These are phyloP conservation scores for Pterocarpus santalinus DNA, from an alignment of 306 rosid species.

Conservation along the genomic window DNA sequence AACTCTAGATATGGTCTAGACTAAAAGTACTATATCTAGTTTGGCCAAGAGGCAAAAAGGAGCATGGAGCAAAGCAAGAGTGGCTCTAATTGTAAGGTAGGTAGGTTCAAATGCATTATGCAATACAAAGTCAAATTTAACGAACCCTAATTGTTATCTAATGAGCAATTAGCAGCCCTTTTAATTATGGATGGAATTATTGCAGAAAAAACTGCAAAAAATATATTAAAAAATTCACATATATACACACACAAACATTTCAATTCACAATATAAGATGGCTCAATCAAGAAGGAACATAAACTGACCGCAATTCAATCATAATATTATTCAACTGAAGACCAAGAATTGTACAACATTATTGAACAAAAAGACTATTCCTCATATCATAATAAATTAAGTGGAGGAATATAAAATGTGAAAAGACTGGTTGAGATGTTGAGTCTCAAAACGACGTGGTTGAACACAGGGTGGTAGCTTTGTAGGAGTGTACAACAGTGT, in stretches of 20 bases:
- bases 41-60: background rate
- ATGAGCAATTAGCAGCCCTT: background rate
- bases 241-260: background rate
- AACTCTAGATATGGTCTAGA: no score
- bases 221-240: background rate
- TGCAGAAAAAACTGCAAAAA: no score
- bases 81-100: background rate
- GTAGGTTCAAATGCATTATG: slow-evolving; percentile 20
- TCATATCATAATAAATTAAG: background rate
- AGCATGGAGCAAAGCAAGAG: slow-evolving; percentile 4
- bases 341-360: slow-evolving; percentile 7
- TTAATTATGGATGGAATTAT: background rate
- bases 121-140: slow-evolving; percentile 21
- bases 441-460: slow-evolving; percentile 27
- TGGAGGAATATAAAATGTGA: background rate
- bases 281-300: slow-evolving; percentile 19
- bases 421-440: background rate
- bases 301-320: slow-evolving; percentile 25
- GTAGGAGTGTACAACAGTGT: background rate
- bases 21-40: background rate
- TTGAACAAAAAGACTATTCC: background rate
- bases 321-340: slow-evolving; percentile 39
- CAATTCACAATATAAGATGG: background rate
- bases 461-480: slow-evolving; percentile 18
- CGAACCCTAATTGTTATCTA: background rate